Base-by-base conservation (phyloP, 169 alveolate species). In the Eimeria tenella region DNA sequence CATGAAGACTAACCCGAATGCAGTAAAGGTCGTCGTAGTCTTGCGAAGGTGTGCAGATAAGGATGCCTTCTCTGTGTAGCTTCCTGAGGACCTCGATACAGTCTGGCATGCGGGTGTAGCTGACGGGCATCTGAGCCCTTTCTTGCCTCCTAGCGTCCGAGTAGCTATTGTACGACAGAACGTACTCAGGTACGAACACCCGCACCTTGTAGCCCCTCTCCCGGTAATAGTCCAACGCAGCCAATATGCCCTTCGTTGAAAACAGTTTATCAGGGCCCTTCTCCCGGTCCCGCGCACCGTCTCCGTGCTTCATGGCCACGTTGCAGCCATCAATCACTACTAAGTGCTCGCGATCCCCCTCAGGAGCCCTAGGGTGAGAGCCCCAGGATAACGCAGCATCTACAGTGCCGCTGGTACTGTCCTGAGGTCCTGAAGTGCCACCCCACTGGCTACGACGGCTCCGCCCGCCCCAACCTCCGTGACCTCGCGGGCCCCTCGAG, bases 221-320 rank as follows among this genome's bases (percentile, higher is more conserved):
- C 23, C 5, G 23, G 82, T 71, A 94, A 42, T 87, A 71, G 1
- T 86, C 63, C 25, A 77, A 63, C 50, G 70, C 96, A 9, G 62
- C 55, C 19, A 49, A 75, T 3, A 94, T 70, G 42, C 96, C 96
- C 49, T 53, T 23, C 0, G 84, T 70, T 10, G 93, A 75, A 23
- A 94, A 94, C 25, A 25, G 19, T 60, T 83, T 81, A 25, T 63
- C 42, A 31, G 42, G 42, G 68, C 68, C 68, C 21, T 17, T 17
- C 68, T 58, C 82, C 50, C 82, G 53, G 17, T 11, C 19, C 58
- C 13, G n/a, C 93, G 21, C 62, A 17, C 21, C 71, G 19, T 82
- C 95, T 55, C 96, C 96, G 25, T 94, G 95, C 0, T 93, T 91
- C 93, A 94, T 89, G 4, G 96, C 96, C 13, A 94, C 95, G 79